phyloP scores from a whole-genome alignment of 2,329 filamentous ascomycete genomes.

The Aspergillus pseudoglaucus region DNA sequence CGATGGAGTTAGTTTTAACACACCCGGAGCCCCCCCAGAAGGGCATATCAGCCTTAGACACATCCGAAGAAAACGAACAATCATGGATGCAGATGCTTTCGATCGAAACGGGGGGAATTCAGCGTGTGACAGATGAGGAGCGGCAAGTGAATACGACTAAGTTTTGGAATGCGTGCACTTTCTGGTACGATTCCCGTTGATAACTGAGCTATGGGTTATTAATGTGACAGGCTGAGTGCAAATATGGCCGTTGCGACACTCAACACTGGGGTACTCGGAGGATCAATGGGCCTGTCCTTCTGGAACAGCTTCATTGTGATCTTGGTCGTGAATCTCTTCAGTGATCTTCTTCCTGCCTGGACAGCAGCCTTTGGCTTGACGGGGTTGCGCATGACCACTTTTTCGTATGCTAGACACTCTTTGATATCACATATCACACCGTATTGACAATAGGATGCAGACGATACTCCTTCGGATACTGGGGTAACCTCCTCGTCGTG shows the following conservation, averaged over 20 bases:
- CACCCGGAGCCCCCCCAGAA: not conserved
- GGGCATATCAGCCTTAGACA: not conserved
- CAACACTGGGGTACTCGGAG: conserved; percentile 27
- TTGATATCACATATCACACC: not conserved
- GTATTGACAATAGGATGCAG: conserved; percentile 5
- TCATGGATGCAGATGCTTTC: conserved; percentile 13
- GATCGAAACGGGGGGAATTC: conserved; percentile 18
- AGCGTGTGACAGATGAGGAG: conserved; percentile 17
- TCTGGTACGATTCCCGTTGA: conserved; percentile 1
- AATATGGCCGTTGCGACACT: conserved; percentile 33
- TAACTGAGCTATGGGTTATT: not conserved
- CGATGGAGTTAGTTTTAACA: not conserved
- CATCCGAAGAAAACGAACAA: not conserved
- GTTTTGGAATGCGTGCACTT: conserved; percentile 20
- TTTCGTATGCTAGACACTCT: conserved; percentile 15
- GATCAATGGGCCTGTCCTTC: conserved; percentile 26
- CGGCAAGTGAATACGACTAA: conserved; percentile 16
- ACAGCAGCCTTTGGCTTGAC: conserved; percentile 29
- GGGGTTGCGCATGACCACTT: conserved; percentile 32
- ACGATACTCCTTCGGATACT: conserved; percentile 34
- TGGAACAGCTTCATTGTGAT: conserved; percentile 35
- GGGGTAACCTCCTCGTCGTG: conserved; percentile 32
- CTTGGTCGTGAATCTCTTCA: conserved; percentile 25
- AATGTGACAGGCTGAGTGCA: conserved; percentile 26
- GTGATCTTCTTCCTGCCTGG: conserved; percentile 23